Conservation (phyloP, 805 yeast genomes). For the Myxozyma sirexii region DNA sequence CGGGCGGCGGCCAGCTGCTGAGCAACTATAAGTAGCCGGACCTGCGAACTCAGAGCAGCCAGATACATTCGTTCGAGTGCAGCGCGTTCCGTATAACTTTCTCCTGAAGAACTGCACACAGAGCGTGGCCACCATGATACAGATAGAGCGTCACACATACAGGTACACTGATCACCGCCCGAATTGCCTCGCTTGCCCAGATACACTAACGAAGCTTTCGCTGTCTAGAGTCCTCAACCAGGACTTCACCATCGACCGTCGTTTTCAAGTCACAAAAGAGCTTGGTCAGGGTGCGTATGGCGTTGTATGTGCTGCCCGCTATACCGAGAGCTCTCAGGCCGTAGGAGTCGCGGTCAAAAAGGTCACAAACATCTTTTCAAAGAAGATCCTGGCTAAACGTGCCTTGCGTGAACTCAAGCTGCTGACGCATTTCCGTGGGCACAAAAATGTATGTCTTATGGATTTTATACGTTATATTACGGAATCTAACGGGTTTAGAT, state of each 20-base stretch:
- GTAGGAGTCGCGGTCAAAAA: slow-evolving; percentile 87
- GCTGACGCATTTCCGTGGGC: slow-evolving; percentile 86
- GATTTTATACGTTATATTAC: not conserved
- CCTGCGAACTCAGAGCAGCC: too few relatives aligned
- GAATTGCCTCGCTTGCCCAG: not conserved
- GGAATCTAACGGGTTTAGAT: slow-evolving; percentile 46
- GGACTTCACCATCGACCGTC: slow-evolving; percentile 85
- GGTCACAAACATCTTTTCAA: slow-evolving; percentile 90
- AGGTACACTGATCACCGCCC: slow-evolving; percentile 15
- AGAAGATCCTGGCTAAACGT: slow-evolving; percentile 86
- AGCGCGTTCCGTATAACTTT: not conserved
- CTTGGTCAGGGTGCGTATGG: slow-evolving; percentile 99
- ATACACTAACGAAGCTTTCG: too few relatives aligned
- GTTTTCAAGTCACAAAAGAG: slow-evolving; percentile 88
- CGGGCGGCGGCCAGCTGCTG: too few relatives aligned
- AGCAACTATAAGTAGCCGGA: too few relatives aligned
- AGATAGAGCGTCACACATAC: slow-evolving; percentile 33
- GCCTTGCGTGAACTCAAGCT: slow-evolving; percentile 89
- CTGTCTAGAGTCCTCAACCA: slow-evolving; percentile 75
- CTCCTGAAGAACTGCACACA: not conserved
- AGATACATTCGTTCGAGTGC: too few relatives aligned
- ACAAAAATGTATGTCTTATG: slow-evolving; percentile 58
- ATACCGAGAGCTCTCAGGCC: slow-evolving; percentile 42
- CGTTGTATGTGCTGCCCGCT: slow-evolving; percentile 90
- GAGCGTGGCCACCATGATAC: slow-evolving; percentile 14